Percentiles rank a stretch among this genome's conserved stretches.
Evolutionary conservation across 2,329 filamentous ascomycete genomes (phyloP).

Genomic region (Sporothrix brunneoviolacea): DNA sequence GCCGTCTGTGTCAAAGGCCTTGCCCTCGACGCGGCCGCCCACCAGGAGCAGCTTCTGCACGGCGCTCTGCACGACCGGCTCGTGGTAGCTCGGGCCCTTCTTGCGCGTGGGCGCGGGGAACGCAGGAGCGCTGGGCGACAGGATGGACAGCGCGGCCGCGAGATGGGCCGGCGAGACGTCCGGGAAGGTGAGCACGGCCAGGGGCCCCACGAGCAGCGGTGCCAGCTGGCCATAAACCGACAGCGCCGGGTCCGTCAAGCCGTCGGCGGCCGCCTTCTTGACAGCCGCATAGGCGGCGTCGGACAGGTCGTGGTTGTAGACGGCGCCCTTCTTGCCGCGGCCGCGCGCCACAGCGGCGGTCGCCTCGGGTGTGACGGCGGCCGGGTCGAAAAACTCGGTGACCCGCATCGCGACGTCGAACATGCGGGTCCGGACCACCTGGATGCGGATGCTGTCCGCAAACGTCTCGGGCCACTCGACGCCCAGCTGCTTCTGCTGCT

Average conservation of each 20-base stretch:
- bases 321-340: conserved; percentile 28
- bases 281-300: conserved; percentile 40
- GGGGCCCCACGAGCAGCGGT: conserved; percentile 71
- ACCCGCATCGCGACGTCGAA: conserved; percentile 79
- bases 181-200: conserved; percentile 76
- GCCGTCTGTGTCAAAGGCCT: conserved; percentile 71
- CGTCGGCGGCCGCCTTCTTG: conserved; percentile 22
- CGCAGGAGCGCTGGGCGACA: conserved; percentile 61
- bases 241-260: conserved; percentile 25
- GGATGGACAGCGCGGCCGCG: conserved; percentile 69
- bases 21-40: conserved; percentile 80
- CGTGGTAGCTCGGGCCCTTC: conserved; percentile 74
- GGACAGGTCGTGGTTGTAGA: conserved; percentile 48
- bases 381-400: conserved; percentile 70
- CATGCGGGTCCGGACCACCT: conserved; percentile 84
- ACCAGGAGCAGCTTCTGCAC: conserved; percentile 82
- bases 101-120: conserved; percentile 75
- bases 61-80: conserved; percentile 69
- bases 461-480: conserved; percentile 35
- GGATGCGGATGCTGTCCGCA: conserved; percentile 61
- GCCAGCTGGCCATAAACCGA: conserved; percentile 55
- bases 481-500: conserved; percentile 11
- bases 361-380: conserved; percentile 25
- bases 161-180: conserved; percentile 77
- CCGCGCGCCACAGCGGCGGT: conserved; percentile 20